Conservation (phyloP, 148 eudicot genomes). For the Persicaria tinctoria region DNA sequence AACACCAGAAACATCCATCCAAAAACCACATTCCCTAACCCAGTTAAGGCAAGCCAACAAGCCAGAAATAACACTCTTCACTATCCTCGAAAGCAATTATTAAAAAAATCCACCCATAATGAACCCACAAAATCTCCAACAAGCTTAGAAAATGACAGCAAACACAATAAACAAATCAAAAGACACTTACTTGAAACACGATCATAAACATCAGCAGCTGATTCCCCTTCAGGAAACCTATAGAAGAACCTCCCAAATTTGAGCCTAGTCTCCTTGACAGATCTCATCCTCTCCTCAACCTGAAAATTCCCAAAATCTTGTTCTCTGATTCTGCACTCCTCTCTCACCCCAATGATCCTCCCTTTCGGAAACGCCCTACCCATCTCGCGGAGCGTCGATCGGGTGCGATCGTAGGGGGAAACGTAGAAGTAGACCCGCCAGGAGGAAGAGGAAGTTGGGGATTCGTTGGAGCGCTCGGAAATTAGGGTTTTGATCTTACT, state of each 20-base stretch:
- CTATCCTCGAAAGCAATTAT: not conserved
- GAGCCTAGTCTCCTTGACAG: constrained; percentile 46
- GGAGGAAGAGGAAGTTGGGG: not conserved
- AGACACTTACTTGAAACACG: constrained; percentile 74
- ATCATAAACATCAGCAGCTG: constrained; percentile 92
- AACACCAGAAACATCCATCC: not conserved
- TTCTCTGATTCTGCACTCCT: constrained; percentile 80
- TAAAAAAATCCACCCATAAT: too few species aligned
- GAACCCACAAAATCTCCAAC: not conserved
- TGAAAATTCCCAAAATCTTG: constrained; percentile 97
- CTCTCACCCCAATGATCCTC: constrained; percentile 62
- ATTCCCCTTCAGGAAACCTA: constrained; percentile 91
- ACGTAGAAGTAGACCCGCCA: constrained; percentile 80
- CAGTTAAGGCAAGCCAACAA: not conserved
- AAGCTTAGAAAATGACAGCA: not conserved
- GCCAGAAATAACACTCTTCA: not conserved
- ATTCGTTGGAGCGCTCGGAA: constrained; percentile 14
- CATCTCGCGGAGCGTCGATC: constrained; percentile 66
- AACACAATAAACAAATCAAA: not conserved
- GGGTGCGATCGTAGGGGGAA: constrained; percentile 68
- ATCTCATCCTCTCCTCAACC: constrained; percentile 57
- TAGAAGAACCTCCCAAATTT: constrained; percentile 79
- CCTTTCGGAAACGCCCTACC: constrained; percentile 52
- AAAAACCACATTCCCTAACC: too few species aligned
- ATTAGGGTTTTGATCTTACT: constrained; percentile 35